Conservation (phyloP, 768 basidiomycete genomes). For the Tulasnella sp. region DNA sequence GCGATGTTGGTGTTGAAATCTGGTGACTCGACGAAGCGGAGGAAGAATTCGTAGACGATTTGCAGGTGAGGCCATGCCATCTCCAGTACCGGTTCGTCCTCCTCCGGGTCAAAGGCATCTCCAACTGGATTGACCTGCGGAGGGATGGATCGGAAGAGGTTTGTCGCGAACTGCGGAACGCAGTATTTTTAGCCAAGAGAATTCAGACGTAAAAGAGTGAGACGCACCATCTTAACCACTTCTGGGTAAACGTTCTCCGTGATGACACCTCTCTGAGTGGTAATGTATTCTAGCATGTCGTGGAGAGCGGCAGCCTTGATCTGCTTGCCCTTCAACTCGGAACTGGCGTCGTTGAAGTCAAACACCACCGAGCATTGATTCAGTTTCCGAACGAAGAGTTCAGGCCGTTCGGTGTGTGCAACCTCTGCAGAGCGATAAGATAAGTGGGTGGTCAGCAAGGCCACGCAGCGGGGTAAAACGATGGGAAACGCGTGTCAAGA, state of each 20-base stretch:
- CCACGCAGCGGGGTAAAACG: background rate
- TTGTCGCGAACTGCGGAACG: slow-evolving; percentile 74
- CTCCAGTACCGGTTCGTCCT: slow-evolving; percentile 97
- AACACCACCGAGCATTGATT: slow-evolving; percentile 95
- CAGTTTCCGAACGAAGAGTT: slow-evolving; percentile 88
- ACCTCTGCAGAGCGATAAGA: slow-evolving; percentile 53
- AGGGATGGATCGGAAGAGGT: slow-evolving; percentile 99
- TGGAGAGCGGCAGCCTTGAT: slow-evolving; percentile 96
- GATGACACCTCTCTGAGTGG: slow-evolving; percentile 90
- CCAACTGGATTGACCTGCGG: slow-evolving; percentile 97
- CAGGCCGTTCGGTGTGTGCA: slow-evolving; percentile 74
- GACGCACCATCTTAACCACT: slow-evolving; percentile 89
- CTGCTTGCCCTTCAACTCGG: slow-evolving; percentile 94
- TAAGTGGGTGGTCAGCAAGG: background rate
- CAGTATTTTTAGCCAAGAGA: background rate
- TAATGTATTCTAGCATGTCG: slow-evolving; percentile 99
- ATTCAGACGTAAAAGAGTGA: background rate
- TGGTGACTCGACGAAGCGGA: slow-evolving; percentile 93
- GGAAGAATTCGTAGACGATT: slow-evolving; percentile 99
- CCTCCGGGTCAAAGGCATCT: slow-evolving; percentile 98
- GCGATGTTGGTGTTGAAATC: slow-evolving; percentile 98
- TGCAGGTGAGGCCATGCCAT: slow-evolving; percentile 99
- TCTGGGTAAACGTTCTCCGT: slow-evolving; percentile 98
- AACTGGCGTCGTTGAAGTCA: slow-evolving; percentile 96
- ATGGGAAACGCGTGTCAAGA: background rate